Conservation (phyloP, 2,329 filamentous ascomycete genomes). For the Exutisphaerella laricina region DNA sequence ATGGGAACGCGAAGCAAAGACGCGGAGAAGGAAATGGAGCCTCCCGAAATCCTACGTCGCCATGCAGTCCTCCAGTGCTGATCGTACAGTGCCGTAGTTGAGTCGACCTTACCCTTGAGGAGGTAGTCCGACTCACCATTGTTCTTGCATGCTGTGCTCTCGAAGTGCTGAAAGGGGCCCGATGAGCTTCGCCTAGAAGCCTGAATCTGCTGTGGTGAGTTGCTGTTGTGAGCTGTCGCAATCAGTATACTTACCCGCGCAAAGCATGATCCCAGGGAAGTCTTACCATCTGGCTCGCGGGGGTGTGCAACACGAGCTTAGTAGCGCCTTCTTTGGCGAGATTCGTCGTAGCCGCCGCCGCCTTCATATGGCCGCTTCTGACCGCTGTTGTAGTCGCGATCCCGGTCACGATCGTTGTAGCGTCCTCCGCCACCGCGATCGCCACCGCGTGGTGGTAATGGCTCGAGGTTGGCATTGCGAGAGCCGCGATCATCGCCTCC, state of each 20-base stretch:
- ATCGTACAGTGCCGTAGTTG: slow-evolving; percentile 17
- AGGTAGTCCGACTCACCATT: slow-evolving; percentile 38
- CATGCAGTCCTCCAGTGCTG: slow-evolving; percentile 6
- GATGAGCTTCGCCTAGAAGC: slow-evolving; percentile 1
- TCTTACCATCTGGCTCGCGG: slow-evolving; percentile 20
- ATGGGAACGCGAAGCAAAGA: slow-evolving; percentile 4
- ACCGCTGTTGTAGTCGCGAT: slow-evolving; percentile 46
- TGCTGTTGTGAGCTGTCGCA: slow-evolving; percentile 15
- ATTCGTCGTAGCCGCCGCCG: slow-evolving; percentile 66
- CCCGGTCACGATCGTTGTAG: slow-evolving; percentile 38
- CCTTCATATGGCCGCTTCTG: slow-evolving; percentile 63
- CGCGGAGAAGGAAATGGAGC: slow-evolving; percentile 21
- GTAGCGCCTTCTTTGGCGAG: slow-evolving; percentile 56
- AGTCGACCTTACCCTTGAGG: slow-evolving; percentile 35
- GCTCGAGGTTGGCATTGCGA: slow-evolving; percentile 78
- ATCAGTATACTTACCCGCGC: slow-evolving; percentile 26
- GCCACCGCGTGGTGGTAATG: slow-evolving; percentile 61
- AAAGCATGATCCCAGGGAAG: slow-evolving; percentile 7
- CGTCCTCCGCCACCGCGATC: no score
- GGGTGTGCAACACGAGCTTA: slow-evolving; percentile 27
- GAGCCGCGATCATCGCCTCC: slow-evolving; percentile 42
- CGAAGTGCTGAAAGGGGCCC: slow-evolving; percentile 8
- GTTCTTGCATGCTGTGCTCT: slow-evolving; percentile 5
- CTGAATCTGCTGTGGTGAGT: slow-evolving; percentile 8
- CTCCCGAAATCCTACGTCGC: slow-evolving; percentile 15